Percentiles rank a stretch among this genome's conserved stretches.
phyloP scores from a whole-genome alignment of 2,329 filamentous ascomycete genomes.

The Plectosphaerella cucumerina region DNA sequence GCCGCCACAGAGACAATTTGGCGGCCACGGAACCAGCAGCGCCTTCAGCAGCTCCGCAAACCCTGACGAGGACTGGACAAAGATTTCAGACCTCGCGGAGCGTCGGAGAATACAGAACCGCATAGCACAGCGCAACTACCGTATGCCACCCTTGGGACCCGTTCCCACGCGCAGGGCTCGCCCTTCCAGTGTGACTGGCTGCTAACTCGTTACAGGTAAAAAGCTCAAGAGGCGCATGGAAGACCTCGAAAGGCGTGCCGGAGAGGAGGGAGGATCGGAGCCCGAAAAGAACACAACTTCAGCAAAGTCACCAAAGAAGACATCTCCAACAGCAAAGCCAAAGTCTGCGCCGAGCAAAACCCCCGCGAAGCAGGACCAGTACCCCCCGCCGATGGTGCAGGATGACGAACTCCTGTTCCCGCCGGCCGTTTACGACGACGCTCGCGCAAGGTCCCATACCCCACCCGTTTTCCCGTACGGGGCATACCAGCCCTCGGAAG shows the following conservation, averaged over 20 bases:
- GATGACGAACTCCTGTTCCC: conserved; percentile 66
- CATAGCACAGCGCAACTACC: conserved; percentile 96
- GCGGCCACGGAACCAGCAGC: conserved; percentile 77
- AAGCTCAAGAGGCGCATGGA: conserved; percentile 88
- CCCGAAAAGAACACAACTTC: conserved; percentile 30
- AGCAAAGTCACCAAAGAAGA: conserved; percentile 26
- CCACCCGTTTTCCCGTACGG: conserved; percentile 67
- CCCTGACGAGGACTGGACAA: conserved; percentile 97
- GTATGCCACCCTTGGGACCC: conserved; percentile 39
- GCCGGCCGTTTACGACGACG: conserved; percentile 45
- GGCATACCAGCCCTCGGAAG: conserved; percentile 63
- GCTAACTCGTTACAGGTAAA: conserved; percentile 57
- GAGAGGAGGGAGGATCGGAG: conserved; percentile 42
- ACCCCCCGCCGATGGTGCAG: conserved; percentile 55
- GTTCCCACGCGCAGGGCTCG: conserved; percentile 11
- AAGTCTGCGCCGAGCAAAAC: conserved; percentile 20
- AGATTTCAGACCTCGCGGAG: conserved; percentile 96
- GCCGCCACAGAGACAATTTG: conserved; percentile 59
- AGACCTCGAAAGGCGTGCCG: conserved; percentile 76
- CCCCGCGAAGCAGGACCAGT: conserved; percentile 46
- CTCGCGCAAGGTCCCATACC: conserved; percentile 65
- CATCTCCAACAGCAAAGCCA: conserved; percentile 21
- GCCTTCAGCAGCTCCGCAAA: conserved; percentile 93
- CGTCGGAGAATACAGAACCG: conserved; percentile 93
- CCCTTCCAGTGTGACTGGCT: no score